A percentile compares a stretch with the other conserved stretches of the same genome.
phyloP scores from a whole-genome alignment of 345 rosid genomes.

The Erodium maritimum region DNA sequence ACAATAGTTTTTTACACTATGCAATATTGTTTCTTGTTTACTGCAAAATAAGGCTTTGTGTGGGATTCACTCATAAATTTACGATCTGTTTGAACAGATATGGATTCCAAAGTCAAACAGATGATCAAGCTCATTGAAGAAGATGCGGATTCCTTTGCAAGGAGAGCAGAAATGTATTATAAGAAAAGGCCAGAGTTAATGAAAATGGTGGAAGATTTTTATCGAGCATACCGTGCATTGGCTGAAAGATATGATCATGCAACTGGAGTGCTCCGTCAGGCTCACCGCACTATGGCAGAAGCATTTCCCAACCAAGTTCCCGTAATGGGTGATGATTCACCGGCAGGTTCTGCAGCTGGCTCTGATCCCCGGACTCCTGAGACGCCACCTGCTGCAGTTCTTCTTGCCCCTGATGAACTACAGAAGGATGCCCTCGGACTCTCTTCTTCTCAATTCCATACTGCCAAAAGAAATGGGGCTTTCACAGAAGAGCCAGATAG shows the following conservation, averaged over 20 bases:
- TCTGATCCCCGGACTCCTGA: slow-evolving; percentile 76
- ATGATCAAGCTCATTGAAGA: slow-evolving; percentile 97
- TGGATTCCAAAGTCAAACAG: slow-evolving; percentile 87
- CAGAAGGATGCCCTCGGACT: slow-evolving; percentile 48
- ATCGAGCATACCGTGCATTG: slow-evolving; percentile 91
- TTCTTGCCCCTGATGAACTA: slow-evolving; percentile 44
- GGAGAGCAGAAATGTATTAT: slow-evolving; percentile 99
- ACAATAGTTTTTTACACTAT: not conserved
- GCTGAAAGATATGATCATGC: slow-evolving; percentile 99
- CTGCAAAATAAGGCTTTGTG: not conserved
- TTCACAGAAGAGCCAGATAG: slow-evolving; percentile 53
- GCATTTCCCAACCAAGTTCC: slow-evolving; percentile 92
- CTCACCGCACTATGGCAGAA: slow-evolving; percentile 85
- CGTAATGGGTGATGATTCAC: slow-evolving; percentile 51
- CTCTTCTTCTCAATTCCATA: slow-evolving; percentile 31
- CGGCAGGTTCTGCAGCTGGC: slow-evolving; percentile 23
- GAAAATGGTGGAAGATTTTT: slow-evolving; percentile 98
- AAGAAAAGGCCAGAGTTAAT: slow-evolving; percentile 94
- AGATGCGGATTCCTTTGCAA: slow-evolving; percentile 98
- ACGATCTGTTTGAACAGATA: slow-evolving; percentile 44
- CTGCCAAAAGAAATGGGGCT: slow-evolving; percentile 47
- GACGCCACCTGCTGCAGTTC: slow-evolving; percentile 29
- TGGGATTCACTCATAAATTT: slow-evolving; percentile 3
- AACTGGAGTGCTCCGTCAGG: slow-evolving; percentile 81
- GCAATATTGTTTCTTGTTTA: not conserved